Percentiles rank a stretch among this genome's conserved stretches.
These are phyloP conservation scores for Cornus kousa DNA, from an alignment of 148 eudicot genomes.

Conservation along the genomic window DNA sequence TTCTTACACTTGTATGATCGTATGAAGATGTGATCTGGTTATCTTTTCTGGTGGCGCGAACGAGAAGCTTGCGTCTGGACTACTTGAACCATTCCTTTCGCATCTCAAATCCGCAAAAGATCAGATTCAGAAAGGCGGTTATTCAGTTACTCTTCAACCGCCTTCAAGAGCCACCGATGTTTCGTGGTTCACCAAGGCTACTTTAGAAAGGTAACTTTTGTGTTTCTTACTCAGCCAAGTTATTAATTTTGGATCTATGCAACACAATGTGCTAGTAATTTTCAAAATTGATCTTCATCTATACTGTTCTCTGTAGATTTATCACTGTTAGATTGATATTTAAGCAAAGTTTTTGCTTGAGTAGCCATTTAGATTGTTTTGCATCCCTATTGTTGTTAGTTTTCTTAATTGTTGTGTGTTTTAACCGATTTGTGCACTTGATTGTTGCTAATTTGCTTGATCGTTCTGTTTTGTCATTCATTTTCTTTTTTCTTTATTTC, in stretches of 20 bases:
- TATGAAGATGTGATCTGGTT: slow-evolving; percentile 70
- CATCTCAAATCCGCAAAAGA: slow-evolving; percentile 66
- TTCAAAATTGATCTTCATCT: not conserved
- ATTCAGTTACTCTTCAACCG: slow-evolving; percentile 67
- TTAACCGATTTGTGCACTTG: not conserved
- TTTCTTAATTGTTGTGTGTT: not conserved
- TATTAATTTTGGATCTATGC: not conserved
- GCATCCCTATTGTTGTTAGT: no score
- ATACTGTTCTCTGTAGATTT: not conserved
- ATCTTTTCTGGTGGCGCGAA: slow-evolving; percentile 57
- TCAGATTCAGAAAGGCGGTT: slow-evolving; percentile 83
- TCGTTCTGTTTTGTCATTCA: not conserved
- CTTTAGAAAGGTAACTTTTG: slow-evolving; percentile 47
- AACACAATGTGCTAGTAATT: not conserved
- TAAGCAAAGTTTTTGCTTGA: not conserved
- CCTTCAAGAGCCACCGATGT: slow-evolving; percentile 23
- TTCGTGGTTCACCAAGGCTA: slow-evolving; percentile 78
- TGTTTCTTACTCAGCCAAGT: not conserved
- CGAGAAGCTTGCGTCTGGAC: slow-evolving; percentile 78
- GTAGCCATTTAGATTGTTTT: no score
- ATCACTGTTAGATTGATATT: not conserved
- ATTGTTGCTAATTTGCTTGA: not conserved
- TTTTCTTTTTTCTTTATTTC: slow-evolving; percentile 5
- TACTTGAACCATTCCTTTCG: slow-evolving; percentile 62
- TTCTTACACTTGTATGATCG: not conserved